Base-by-base conservation (phyloP, 768 basidiomycete genomes). In the Melanogaster broomeanus region DNA sequence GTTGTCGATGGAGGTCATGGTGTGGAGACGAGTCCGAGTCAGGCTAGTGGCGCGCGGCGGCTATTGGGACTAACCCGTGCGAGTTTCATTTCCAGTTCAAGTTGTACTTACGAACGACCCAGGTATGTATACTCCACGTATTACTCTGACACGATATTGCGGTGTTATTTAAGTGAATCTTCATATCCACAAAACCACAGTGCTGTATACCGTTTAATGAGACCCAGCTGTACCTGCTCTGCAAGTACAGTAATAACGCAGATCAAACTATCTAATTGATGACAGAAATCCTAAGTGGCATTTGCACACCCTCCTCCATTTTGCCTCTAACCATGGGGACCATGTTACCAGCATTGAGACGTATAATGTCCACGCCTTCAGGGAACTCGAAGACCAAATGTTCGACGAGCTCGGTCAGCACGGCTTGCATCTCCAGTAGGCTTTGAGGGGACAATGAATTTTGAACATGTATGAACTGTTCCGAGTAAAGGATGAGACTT, bases 51-150 rank as follows among this genome's bases (percentile, higher is more conserved):
- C 64, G 48, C 69, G 73, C 33, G 70, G 72, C 84, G 35, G 79
- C 84, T 37, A 81, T 85, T 68, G 84, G 84, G 40, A 72, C 63
- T 6, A 65, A 74, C 53, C 81, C 84, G 18, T 86, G 84, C 72
- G 83, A 85, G 72, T 84, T 80, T 61, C 84, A 86, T 67, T n/a
- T n/a, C n/a, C n/a, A n/a, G n/a, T n/a, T n/a, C n/a, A n/a, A n/a
- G n/a, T n/a, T n/a, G n/a, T n/a, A n/a, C n/a, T n/a, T n/a, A n/a
- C n/a, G n/a, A n/a, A n/a, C n/a, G n/a, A n/a, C n/a, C n/a, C n/a
- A n/a, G n/a, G n/a, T n/a, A n/a, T n/a, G n/a, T n/a, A n/a, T n/a
- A n/a, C n/a, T n/a, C n/a, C n/a, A n/a, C n/a, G n/a, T n/a, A n/a
- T n/a, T n/a, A n/a, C n/a, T n/a, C n/a, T n/a, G n/a, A n/a, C n/a